phyloP scores from a whole-genome alignment of 352 stramenopile species.

The Achlya hypogyna region DNA sequence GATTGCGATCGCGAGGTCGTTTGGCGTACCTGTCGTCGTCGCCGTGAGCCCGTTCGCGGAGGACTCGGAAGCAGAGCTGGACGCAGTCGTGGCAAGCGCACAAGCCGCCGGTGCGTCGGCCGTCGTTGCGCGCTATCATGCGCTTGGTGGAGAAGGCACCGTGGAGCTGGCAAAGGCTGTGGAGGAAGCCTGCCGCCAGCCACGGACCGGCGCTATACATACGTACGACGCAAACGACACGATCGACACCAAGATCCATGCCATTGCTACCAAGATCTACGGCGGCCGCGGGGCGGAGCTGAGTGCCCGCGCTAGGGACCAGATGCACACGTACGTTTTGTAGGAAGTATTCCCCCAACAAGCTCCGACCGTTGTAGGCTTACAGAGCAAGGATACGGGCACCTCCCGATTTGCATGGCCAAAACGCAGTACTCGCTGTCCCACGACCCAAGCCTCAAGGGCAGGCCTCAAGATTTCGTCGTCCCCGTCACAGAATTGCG shows the following conservation, averaged over 20 bases:
- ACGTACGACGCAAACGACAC: slow-evolving; percentile 90
- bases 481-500: slow-evolving; percentile 94
- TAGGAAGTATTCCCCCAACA: background rate
- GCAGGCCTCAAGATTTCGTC: slow-evolving; percentile 89
- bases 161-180: slow-evolving; percentile 90
- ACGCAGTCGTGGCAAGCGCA: slow-evolving; percentile 86
- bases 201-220: slow-evolving; percentile 83
- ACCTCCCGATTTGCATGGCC: slow-evolving; percentile 93
- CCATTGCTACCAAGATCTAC: slow-evolving; percentile 93
- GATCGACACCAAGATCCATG: slow-evolving; percentile 94
- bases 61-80: slow-evolving; percentile 83
- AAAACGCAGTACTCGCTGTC: slow-evolving; percentile 99
- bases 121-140: slow-evolving; percentile 65
- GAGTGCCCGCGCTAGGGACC: slow-evolving; percentile 40
- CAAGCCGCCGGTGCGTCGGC: slow-evolving; percentile 91
- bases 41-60: slow-evolving; percentile 84
- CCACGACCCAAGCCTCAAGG: slow-evolving; percentile 89
- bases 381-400: slow-evolving; percentile 34
- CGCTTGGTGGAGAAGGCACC: slow-evolving; percentile 92
- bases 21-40: slow-evolving; percentile 94
- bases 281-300: slow-evolving; percentile 65
- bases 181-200: slow-evolving; percentile 75
- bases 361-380: background rate
- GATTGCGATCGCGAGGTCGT: slow-evolving; percentile 93
- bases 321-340: slow-evolving; percentile 57